Evolutionary conservation across 306 rosid genomes (phyloP), one percentile per base, ranked within the genome.

Genomic region (Gastrolobium bilobum): DNA sequence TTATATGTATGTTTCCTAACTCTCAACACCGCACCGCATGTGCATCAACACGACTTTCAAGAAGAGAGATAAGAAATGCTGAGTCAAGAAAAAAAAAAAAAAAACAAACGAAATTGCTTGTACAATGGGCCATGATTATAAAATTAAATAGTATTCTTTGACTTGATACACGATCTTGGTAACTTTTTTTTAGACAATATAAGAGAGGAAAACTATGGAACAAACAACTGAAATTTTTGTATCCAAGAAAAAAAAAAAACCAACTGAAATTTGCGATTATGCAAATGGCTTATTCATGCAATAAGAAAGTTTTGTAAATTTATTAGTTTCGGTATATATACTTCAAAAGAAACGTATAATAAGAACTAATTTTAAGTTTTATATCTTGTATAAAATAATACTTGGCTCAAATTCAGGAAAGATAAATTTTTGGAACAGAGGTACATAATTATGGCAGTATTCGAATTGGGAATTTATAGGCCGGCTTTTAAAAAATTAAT

Each of bases 1-100:
- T 39, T 52, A 40, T 37, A 80, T 71, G 64, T 2, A 70, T 30
- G 78, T 10, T 72, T 60, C 46, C 50, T 31, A 71, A 29, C 64
- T 50, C 65, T 37, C 54, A 29, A 51, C 67, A 52, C 39, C 11
- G 7, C 48, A 1, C 2, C 10, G 3, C 79, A 71, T 71, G 83
- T 80, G 79, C 73, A 34, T 71, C 65, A 50, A 67, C 50, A 56
- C 68, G 30, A 48, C 37, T 50, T 79, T 71, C 61, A 44, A 70
- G 53, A 6, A 75, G 51, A 47, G 3, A 71, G 8, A 15, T 39
- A 9, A 50, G 42, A 40, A 63, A 76, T 38, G 73, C 37, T 52
- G 15, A 59, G 9, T 33, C 38, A 11, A 50, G 11, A 43, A 72
- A 10, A 48, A 37, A 70, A 5, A 20, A 53, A 42, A 61, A 10